Conservation (phyloP, 495 filamentous ascomycete genomes). For the Cenococcum geophilum region DNA sequence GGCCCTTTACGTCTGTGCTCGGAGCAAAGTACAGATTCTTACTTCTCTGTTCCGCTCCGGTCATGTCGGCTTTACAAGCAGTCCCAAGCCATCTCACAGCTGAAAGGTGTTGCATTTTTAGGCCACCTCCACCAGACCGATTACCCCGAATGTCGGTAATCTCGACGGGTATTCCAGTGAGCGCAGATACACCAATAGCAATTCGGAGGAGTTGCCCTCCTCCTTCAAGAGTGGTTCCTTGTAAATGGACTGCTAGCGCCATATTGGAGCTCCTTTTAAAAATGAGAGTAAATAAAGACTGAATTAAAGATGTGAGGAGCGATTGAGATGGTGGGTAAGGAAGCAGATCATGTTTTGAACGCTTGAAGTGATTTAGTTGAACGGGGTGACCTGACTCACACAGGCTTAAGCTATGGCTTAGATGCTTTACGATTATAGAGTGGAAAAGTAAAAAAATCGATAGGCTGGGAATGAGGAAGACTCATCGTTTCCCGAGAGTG, state of each 20-base stretch:
- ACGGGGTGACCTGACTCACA: no score
- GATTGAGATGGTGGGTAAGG: no score
- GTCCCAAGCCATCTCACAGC: slow-evolving; percentile 59
- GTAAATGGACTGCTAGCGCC: slow-evolving; percentile 12
- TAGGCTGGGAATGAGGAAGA: no score
- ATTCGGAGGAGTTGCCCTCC: slow-evolving; percentile 77
- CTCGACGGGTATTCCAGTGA: slow-evolving; percentile 57
- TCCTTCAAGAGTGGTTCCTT: slow-evolving; percentile 65
- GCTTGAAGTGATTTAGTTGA: no score
- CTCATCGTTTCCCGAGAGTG: no score
- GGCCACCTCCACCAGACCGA: slow-evolving; percentile 50
- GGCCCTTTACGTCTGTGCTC: slow-evolving; percentile 8
- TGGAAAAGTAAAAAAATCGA: no score
- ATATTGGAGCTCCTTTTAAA: background rate
- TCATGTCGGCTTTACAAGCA: slow-evolving; percentile 54
- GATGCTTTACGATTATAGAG: no score
- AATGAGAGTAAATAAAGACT: background rate
- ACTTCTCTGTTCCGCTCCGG: slow-evolving; percentile 45
- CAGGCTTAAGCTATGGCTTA: no score
- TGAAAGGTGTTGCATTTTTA: slow-evolving; percentile 71
- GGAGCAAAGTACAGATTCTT: slow-evolving; percentile 38
- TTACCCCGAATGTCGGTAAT: slow-evolving; percentile 68
- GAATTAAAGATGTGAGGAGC: no score
- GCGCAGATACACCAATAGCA: slow-evolving; percentile 60
- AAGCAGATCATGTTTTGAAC: no score